These are phyloP conservation scores for Penicillium hordei DNA, from an alignment of 2,329 filamentous ascomycete genomes.

Conservation along the genomic window DNA sequence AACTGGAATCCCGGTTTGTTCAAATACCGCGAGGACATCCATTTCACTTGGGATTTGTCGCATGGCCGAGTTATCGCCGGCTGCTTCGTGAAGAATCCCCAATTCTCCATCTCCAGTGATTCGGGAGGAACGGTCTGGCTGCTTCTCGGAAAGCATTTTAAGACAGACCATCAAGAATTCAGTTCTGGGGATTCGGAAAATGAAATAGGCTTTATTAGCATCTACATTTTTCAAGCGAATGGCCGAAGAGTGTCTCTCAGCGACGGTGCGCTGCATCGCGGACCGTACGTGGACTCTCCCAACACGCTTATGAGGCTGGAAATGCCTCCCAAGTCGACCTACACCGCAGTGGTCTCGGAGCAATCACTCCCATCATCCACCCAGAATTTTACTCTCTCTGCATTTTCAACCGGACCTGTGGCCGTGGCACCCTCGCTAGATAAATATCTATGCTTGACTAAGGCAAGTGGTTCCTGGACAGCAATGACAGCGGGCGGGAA, in stretches of 20 bases:
- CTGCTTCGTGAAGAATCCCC: conserved; percentile 67
- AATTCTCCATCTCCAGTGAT: conserved; percentile 56
- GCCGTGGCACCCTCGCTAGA: conserved; percentile 62
- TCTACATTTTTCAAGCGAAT: conserved; percentile 73
- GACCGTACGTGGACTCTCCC: conserved; percentile 89
- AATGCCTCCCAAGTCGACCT: conserved; percentile 51
- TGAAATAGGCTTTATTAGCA: conserved; percentile 78
- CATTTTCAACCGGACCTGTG: conserved; percentile 69
- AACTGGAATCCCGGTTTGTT: conserved; percentile 96
- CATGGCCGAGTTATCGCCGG: conserved; percentile 60
- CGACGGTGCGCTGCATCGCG: conserved; percentile 69
- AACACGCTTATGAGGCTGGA: conserved; percentile 82
- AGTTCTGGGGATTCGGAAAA: conserved; percentile 44
- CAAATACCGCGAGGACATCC: conserved; percentile 76
- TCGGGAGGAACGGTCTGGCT: conserved; percentile 72
- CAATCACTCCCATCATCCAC: conserved; percentile 70
- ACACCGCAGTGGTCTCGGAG: conserved; percentile 71
- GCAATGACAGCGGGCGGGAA: conserved; percentile 80
- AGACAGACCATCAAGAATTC: conserved; percentile 59
- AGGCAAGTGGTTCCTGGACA: conserved; percentile 69
- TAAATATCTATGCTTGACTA: conserved; percentile 59
- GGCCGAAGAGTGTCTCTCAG: conserved; percentile 73
- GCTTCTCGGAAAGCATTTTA: conserved; percentile 81
- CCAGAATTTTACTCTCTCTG: conserved; percentile 84
- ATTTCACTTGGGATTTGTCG: conserved; percentile 80